Evolutionary conservation across 345 rosid genomes (phyloP).

Genomic region (Dimocarpus longan): DNA sequence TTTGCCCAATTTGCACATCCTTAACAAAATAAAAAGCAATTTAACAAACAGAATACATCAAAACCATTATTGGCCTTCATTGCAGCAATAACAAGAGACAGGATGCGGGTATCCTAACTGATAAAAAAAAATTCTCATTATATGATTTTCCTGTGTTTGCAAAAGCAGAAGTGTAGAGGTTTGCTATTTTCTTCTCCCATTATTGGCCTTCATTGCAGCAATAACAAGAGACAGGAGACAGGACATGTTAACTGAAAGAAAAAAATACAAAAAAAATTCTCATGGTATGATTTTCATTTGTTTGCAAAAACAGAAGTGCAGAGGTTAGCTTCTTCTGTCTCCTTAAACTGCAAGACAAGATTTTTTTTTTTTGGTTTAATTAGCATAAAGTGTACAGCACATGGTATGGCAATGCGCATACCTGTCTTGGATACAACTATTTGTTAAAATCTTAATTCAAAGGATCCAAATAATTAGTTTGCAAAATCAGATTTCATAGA

Average conservation of each 20-base stretch:
- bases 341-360: background rate
- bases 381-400: background rate
- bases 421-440: background rate
- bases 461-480: no score
- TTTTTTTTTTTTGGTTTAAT: background rate
- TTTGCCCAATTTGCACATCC: constrained; percentile 97
- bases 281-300: no score
- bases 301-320: background rate
- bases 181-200: background rate
- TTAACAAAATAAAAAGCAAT: constrained; percentile 26
- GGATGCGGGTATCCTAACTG: background rate
- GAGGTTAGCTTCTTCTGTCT: background rate
- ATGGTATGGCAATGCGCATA: background rate
- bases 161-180: background rate
- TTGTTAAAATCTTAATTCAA: background rate
- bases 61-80: constrained; percentile 15
- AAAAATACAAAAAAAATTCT: no score
- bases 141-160: background rate
- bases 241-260: background rate
- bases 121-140: background rate
- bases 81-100: background rate
- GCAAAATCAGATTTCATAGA: background rate
- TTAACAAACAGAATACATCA: constrained; percentile 4
- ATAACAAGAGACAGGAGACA: background rate
- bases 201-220: background rate